These are phyloP conservation scores for Xylaria sp. DNA, from an alignment of 2,329 filamentous ascomycete species.

Conservation along the genomic window DNA sequence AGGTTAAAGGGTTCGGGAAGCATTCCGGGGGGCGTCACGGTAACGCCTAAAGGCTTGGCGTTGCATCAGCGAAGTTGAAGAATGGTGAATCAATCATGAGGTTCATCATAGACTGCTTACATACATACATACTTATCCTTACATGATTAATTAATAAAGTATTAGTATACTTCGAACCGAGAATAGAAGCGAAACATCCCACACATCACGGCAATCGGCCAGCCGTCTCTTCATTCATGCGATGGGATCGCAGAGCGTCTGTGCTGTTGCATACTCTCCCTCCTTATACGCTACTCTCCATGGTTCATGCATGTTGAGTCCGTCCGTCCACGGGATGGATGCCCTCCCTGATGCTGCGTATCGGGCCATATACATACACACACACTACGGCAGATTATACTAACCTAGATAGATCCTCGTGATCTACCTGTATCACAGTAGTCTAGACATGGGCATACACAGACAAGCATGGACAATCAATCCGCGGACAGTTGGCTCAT, in stretches of 20 bases:
- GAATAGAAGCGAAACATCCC: constrained; percentile 29
- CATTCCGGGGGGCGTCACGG: constrained; percentile 6
- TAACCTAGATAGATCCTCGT: constrained; percentile 21
- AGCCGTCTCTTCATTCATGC: constrained; percentile 30
- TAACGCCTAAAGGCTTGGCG: constrained; percentile 1
- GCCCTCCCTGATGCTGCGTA: background rate
- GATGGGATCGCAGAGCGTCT: constrained; percentile 4
- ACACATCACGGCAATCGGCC: constrained; percentile 19
- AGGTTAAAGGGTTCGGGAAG: background rate
- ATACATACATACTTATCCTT: background rate
- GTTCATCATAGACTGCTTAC: constrained; percentile 14
- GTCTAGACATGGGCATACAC: background rate
- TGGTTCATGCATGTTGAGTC: constrained; percentile 2
- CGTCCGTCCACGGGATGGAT: background rate
- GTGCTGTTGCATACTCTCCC: constrained; percentile 10
- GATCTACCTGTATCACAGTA: constrained; percentile 33
- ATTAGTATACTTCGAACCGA: constrained; percentile 5
- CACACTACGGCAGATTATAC: background rate
- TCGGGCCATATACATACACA: background rate
- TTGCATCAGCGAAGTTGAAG: background rate
- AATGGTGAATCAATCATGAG: background rate
- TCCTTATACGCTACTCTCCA: constrained; percentile 9
- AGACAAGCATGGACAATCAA: background rate
- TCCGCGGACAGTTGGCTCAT: too few species aligned
- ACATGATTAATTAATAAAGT: background rate